These are phyloP conservation scores for Tricholoma furcatifolium DNA, from an alignment of 768 basidiomycete species.

Conservation along the genomic window DNA sequence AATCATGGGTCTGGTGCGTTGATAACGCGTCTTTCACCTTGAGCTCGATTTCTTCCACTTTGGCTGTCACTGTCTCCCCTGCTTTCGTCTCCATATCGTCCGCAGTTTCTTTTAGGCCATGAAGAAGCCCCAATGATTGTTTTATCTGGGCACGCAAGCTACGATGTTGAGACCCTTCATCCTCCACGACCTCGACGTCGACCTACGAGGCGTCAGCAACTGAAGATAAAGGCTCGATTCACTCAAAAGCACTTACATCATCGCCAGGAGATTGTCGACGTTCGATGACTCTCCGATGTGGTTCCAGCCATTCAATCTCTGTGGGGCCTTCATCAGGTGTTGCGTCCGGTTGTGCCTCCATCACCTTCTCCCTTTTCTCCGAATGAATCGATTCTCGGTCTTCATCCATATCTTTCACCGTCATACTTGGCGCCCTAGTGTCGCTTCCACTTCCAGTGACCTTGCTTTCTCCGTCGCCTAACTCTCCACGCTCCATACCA, in stretches of 20 bases:
- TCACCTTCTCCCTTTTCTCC: constrained; percentile 8
- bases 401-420: constrained; percentile 9
- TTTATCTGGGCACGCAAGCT: constrained; percentile 10
- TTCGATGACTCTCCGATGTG: constrained; percentile 66
- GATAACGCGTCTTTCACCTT: constrained; percentile 13
- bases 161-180: constrained; percentile 20
- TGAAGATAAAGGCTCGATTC: not conserved
- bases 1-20: constrained; percentile 13
- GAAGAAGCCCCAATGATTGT: constrained; percentile 10
- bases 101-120: constrained; percentile 9
- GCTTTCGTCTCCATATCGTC: constrained; percentile 8
- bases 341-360: constrained; percentile 25
- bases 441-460: constrained; percentile 10
- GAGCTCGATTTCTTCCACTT: constrained; percentile 13
- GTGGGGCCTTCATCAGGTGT: constrained; percentile 45
- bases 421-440: constrained; percentile 15
- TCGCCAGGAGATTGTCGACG: constrained; percentile 54
- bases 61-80: constrained; percentile 1
- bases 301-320: constrained; percentile 68
- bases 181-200: constrained; percentile 61
- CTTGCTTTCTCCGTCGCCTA: constrained; percentile 9
- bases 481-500: constrained; percentile 42
- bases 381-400: constrained; percentile 13
- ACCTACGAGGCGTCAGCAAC: constrained; percentile 37
- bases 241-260: constrained; percentile 48